Conservation (phyloP, 768 basidiomycete species). For the Dentipellis fragilis region DNA sequence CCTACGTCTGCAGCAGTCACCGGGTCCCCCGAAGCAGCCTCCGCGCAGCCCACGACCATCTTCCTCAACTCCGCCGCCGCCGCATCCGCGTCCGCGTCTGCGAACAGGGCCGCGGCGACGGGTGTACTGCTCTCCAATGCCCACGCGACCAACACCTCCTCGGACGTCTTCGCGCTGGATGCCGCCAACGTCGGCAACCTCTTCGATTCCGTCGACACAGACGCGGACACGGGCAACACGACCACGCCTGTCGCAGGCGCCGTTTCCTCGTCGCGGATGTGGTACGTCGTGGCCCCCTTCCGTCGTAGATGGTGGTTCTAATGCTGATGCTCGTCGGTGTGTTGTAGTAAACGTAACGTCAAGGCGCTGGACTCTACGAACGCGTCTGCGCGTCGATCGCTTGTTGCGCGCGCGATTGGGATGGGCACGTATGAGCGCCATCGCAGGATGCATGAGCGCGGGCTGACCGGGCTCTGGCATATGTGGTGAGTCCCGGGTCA, state of each 20-base stretch:
- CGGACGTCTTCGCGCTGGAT: background rate
- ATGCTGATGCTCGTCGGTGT: background rate
- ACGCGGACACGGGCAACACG: background rate
- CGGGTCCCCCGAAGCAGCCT: background rate
- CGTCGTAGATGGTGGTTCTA: background rate
- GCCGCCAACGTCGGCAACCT: background rate
- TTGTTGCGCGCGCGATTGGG: background rate
- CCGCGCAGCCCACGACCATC: background rate
- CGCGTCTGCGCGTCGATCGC: background rate
- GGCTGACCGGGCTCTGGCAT: background rate
- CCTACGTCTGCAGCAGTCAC: background rate
- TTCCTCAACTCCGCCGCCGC: background rate
- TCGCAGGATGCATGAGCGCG: background rate
- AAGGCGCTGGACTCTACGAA: background rate
- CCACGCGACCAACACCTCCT: no score
- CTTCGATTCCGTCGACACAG: background rate
- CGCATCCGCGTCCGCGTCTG: background rate
- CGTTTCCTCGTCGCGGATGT: background rate
- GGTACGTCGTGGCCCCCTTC: background rate
- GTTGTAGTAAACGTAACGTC: background rate
- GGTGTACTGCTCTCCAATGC: background rate
- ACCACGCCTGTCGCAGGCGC: background rate
- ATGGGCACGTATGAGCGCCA: constrained; percentile 5
- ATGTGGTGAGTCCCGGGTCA: background rate
- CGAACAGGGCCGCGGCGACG: background rate